phyloP scores from a whole-genome alignment of 1,284 basidiomycete genomes.

The Malassezia brasiliensis region DNA sequence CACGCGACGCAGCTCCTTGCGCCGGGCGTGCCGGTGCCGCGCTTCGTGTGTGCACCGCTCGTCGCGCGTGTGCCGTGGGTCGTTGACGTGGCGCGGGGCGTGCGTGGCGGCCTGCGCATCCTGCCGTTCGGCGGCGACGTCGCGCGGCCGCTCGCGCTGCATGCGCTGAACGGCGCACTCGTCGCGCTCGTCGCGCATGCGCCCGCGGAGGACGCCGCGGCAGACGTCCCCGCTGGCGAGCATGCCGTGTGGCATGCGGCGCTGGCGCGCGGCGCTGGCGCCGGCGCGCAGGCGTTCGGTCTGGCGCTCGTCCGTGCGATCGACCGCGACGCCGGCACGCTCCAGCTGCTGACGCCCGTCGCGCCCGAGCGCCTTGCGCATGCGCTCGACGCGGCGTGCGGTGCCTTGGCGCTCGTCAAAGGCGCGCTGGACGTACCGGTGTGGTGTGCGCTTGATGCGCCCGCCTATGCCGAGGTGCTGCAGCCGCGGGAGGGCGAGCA shows the following conservation, averaged over 20 bases:
- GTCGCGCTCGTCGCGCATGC: slow-evolving; percentile 53
- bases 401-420: slow-evolving; percentile 56
- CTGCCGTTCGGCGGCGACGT: slow-evolving; percentile 27
- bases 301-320: slow-evolving; percentile 39
- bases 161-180: slow-evolving; percentile 69
- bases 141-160: slow-evolving; percentile 31
- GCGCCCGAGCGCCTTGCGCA: slow-evolving; percentile 58
- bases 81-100: slow-evolving; percentile 55
- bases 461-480: slow-evolving; percentile 31
- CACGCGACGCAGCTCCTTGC: slow-evolving; percentile 19
- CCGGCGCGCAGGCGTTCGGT: slow-evolving; percentile 16
- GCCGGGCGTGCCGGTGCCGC: not conserved
- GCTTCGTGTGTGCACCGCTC: slow-evolving; percentile 64
- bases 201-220: not conserved
- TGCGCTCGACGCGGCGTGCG: slow-evolving; percentile 50
- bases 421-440: slow-evolving; percentile 79
- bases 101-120: slow-evolving; percentile 55
- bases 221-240: not conserved
- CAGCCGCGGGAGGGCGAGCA: slow-evolving; percentile 17
- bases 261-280: slow-evolving; percentile 11
- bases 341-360: slow-evolving; percentile 42
- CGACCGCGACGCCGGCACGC: slow-evolving; percentile 17
- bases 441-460: slow-evolving; percentile 74
- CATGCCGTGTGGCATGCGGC: slow-evolving; percentile 19
- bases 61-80: slow-evolving; percentile 47